A percentile compares a stretch with the other conserved stretches of the same genome.
Conservation (phyloP, 1,284 basidiomycete species). For the Leccinum pachyderme region DNA sequence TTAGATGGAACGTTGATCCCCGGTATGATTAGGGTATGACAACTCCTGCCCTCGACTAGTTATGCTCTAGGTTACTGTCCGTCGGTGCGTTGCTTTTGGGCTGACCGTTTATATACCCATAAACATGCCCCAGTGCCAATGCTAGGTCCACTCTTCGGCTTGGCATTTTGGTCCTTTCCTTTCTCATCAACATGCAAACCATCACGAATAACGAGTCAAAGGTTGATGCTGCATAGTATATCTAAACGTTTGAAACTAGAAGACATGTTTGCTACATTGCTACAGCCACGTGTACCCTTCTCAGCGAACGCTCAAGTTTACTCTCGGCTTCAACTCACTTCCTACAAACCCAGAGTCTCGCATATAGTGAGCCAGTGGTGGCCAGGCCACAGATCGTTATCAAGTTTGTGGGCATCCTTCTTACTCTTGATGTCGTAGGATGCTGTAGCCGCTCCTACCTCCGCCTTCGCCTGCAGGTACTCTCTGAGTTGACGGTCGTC, state of each 20-base stretch:
- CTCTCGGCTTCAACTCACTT: neutral
- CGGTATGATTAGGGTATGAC: neutral
- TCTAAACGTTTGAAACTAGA: neutral
- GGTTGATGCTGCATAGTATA: neutral
- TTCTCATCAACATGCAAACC: neutral
- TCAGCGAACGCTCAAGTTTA: neutral
- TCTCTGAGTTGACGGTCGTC: conserved; percentile 14
- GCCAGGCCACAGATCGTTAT: conserved; percentile 16
- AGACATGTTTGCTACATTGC: neutral
- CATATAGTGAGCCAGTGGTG: conserved; percentile 19
- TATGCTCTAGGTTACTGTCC: neutral
- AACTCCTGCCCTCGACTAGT: neutral
- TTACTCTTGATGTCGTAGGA: conserved; percentile 12
- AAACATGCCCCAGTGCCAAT: neutral
- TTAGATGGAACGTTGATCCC: neutral
- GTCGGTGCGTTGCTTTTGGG: neutral
- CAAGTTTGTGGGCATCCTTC: conserved; percentile 11
- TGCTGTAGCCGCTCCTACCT: conserved; percentile 10
- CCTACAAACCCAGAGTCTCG: conserved; percentile 21
- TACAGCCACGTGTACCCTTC: neutral
- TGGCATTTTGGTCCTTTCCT: neutral
- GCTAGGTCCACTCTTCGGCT: neutral
- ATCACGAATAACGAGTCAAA: neutral
- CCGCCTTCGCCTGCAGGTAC: conserved; percentile 20
- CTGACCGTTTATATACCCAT: neutral